Evolutionary conservation across 768 basidiomycete species (phyloP).

Genomic region (Amanita brunnescens): DNA sequence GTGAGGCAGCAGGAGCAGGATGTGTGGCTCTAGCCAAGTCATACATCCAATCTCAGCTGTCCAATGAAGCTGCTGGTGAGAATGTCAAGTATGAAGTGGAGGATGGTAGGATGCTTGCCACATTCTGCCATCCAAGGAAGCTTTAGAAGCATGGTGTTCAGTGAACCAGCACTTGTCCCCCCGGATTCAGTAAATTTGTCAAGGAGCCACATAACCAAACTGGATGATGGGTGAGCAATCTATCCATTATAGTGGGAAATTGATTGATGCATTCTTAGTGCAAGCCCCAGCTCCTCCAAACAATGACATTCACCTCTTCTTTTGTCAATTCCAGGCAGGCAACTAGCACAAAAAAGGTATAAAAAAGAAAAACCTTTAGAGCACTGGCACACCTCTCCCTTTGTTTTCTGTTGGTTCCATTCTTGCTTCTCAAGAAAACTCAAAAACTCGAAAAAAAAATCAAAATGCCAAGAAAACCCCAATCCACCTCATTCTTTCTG

Average conservation of each 20-base stretch:
- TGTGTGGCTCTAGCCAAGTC: background rate
- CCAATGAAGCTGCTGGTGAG: background rate
- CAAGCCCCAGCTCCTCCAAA: background rate
- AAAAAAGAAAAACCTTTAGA: no score
- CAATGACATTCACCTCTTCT: no score
- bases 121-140: background rate
- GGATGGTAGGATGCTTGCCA: background rate
- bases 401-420: no score
- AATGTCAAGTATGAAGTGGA: background rate
- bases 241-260: background rate
- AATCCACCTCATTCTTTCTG: no score
- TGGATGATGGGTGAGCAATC: background rate
- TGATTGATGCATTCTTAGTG: background rate
- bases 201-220: background rate
- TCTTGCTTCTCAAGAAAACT: no score
- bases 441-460: no score
- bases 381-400: no score
- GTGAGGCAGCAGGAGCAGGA: background rate
- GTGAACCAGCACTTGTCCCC: background rate
- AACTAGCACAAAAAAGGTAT: no score
- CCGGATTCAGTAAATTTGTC: background rate
- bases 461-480: no score
- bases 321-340: no score
- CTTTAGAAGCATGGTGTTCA: background rate
- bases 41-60: background rate